These are phyloP conservation scores for Brasenia schreberi DNA, from an alignment of 164 flowering plant genomes.

Conservation along the genomic window DNA sequence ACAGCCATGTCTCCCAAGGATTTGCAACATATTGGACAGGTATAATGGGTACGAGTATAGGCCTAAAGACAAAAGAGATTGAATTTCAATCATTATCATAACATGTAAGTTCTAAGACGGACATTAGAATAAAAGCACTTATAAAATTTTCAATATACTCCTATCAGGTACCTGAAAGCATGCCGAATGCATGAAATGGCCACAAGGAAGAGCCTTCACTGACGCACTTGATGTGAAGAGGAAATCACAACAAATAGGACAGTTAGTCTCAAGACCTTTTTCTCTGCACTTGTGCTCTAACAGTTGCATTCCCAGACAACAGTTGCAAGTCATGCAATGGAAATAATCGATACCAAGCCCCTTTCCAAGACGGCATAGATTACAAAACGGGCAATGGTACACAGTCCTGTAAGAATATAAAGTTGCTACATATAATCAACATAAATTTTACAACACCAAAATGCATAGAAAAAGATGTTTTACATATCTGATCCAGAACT, in stretches of 20 bases:
- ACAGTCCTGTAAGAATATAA: slow-evolving; percentile 38
- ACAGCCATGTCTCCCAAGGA: slow-evolving; percentile 93
- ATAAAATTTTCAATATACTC: not conserved
- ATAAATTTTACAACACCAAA: too few relatives aligned
- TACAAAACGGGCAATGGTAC: slow-evolving; percentile 96
- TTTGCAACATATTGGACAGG: slow-evolving; percentile 90
- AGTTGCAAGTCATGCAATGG: slow-evolving; percentile 98
- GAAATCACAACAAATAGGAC: slow-evolving; percentile 89
- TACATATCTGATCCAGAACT: too few relatives aligned
- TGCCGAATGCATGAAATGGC: slow-evolving; percentile 92
- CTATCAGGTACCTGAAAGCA: slow-evolving; percentile 59
- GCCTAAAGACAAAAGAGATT: slow-evolving; percentile 29
- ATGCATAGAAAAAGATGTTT: too few relatives aligned
- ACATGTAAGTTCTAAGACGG: too few relatives aligned
- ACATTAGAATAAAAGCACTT: not conserved
- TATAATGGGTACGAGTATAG: slow-evolving; percentile 78
- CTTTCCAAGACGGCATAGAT: slow-evolving; percentile 84
- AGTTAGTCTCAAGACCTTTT: slow-evolving; percentile 82
- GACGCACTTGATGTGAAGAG: slow-evolving; percentile 81
- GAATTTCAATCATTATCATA: not conserved
- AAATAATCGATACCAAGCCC: slow-evolving; percentile 87
- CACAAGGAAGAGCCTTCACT: slow-evolving; percentile 87
- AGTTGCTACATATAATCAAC: not conserved
- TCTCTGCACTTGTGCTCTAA: slow-evolving; percentile 79
- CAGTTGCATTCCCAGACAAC: slow-evolving; percentile 59